phyloP scores from a whole-genome alignment of 2,329 filamentous ascomycete species.

The Monilinia vaccinii-corymbosi region DNA sequence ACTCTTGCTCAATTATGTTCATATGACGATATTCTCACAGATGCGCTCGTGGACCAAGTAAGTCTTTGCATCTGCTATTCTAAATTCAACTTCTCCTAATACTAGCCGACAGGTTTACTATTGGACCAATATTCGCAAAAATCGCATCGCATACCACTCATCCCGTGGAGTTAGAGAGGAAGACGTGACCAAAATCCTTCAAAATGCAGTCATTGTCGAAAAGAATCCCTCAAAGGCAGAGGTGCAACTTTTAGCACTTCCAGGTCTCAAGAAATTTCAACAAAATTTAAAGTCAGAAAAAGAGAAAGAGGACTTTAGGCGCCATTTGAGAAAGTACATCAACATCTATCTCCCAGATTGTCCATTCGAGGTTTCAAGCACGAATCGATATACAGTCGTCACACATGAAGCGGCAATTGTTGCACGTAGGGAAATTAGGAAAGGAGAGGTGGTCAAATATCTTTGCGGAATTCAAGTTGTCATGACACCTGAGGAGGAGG shows the following conservation, averaged over 20 bases:
- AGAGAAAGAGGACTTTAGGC: slow-evolving; percentile 78
- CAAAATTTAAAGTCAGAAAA: slow-evolving; percentile 59
- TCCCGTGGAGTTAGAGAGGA: slow-evolving; percentile 67
- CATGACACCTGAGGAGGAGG: slow-evolving; percentile 87
- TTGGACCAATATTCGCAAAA: slow-evolving; percentile 95
- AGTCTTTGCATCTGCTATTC: slow-evolving; percentile 31
- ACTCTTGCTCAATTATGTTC: slow-evolving; percentile 80
- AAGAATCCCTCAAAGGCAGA: slow-evolving; percentile 67
- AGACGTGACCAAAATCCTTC: slow-evolving; percentile 52
- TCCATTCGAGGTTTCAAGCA: slow-evolving; percentile 86
- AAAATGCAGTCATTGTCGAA: slow-evolving; percentile 60
- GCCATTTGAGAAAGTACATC: slow-evolving; percentile 82
- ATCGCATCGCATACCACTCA: slow-evolving; percentile 75
- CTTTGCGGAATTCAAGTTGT: slow-evolving; percentile 84
- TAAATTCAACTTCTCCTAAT: neutral
- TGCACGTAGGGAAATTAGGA: slow-evolving; percentile 68
- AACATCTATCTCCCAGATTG: slow-evolving; percentile 90
- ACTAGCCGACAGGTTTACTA: slow-evolving; percentile 64
- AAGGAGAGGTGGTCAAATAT: slow-evolving; percentile 83
- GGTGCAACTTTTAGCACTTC: slow-evolving; percentile 58
- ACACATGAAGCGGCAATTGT: slow-evolving; percentile 83
- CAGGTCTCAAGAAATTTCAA: slow-evolving; percentile 65
- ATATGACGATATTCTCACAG: slow-evolving; percentile 93
- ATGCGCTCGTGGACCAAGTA: slow-evolving; percentile 92
- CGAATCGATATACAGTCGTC: slow-evolving; percentile 89